Evolutionary conservation across 371 early-diverging fungal genomes (phyloP).

Genomic region (Rhizopus sp.): DNA sequence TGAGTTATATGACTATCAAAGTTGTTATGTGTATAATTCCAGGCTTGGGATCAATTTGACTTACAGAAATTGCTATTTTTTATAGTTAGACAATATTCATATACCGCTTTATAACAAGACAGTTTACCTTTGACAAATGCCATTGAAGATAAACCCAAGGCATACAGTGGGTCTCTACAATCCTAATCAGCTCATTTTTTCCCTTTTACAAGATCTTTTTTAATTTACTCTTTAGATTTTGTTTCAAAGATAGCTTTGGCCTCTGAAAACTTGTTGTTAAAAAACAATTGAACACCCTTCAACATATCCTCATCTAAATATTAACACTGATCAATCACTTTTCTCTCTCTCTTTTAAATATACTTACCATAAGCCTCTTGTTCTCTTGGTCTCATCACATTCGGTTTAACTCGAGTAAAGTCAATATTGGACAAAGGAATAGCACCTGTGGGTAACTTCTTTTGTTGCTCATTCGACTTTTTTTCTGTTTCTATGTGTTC

Average conservation of each 20-base stretch:
- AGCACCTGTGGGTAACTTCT: background rate
- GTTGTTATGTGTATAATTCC: background rate
- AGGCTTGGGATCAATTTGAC: constrained; percentile 4
- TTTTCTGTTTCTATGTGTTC: background rate
- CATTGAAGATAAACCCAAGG: constrained; percentile 44
- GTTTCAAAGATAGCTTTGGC: constrained; percentile 42
- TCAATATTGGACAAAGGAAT: constrained; percentile 23
- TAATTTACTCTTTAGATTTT: constrained; percentile 33
- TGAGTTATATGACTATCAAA: constrained; percentile 50
- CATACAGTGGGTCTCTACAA: constrained; percentile 42
- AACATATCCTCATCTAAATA: constrained; percentile 51
- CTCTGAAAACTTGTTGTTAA: constrained; percentile 57
- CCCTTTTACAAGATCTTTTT: background rate
- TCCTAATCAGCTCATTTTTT: background rate
- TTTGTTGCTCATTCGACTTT: background rate
- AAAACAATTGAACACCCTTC: constrained; percentile 50
- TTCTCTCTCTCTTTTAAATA: background rate
- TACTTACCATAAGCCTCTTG: constrained; percentile 46
- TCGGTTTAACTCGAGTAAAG: constrained; percentile 32
- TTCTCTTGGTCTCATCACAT: constrained; percentile 38
- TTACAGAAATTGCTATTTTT: constrained; percentile 30
- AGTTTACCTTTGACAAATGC: constrained; percentile 46
- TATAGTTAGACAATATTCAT: constrained; percentile 4
- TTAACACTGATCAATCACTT: background rate
- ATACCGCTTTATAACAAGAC: background rate